Evolutionary conservation across 441 rosid species (phyloP).

Genomic region (Biscutella auriculata): DNA sequence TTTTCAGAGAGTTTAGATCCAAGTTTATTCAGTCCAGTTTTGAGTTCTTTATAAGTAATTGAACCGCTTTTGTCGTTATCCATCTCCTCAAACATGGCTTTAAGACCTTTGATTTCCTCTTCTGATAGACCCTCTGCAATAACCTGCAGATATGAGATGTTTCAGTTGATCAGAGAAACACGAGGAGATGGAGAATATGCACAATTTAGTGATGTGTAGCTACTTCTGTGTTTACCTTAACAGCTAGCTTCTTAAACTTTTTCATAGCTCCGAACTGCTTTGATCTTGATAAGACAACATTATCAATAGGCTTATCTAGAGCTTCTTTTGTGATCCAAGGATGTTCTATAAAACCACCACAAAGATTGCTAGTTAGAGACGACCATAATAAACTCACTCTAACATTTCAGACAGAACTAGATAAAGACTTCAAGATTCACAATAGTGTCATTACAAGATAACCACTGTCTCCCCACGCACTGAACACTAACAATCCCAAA

Average conservation of each 20-base stretch:
- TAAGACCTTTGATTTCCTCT: constrained; percentile 79
- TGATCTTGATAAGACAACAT: constrained; percentile 71
- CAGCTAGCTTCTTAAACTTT: constrained; percentile 71
- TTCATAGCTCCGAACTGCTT: constrained; percentile 84
- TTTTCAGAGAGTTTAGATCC: constrained; percentile 66
- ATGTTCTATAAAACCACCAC: constrained; percentile 48
- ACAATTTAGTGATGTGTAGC: no score
- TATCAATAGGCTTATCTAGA: constrained; percentile 61
- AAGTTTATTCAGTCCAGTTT: constrained; percentile 49
- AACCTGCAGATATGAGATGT: constrained; percentile 56
- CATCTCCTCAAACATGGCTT: constrained; percentile 55
- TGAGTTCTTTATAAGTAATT: constrained; percentile 75
- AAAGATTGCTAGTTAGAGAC: constrained; percentile 6
- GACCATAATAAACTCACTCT: no score
- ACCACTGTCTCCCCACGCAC: no score
- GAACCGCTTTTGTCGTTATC: constrained; percentile 74
- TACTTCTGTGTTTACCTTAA: constrained; percentile 39
- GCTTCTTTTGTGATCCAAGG: constrained; percentile 74
- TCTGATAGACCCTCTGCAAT: constrained; percentile 65
- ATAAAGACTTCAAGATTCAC: no score
- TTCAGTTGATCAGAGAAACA: no score
- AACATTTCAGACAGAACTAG: no score
- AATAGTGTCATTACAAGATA: no score
- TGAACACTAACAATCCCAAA: no score
- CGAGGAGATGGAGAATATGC: no score